Evolutionary conservation across 225 moss, liverwort and hornwort genomes (phyloP), one percentile per base, ranked within the genome.

Genomic region (Climacium dendroides): DNA sequence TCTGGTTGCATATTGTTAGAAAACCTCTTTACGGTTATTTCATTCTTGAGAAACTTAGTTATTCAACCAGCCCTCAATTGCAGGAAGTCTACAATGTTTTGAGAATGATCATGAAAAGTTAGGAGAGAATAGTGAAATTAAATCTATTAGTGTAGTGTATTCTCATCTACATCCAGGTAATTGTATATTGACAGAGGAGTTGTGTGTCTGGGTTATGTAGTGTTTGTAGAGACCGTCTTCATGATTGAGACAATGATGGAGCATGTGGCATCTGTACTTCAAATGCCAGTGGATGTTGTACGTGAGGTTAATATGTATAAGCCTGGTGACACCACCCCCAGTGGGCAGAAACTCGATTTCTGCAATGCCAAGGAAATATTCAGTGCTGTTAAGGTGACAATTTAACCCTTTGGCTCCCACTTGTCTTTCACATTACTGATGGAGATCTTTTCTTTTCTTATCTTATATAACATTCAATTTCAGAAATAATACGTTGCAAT

Each of bases 161-260:
- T 82, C 32, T 74, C 41, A 74, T 63, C 43, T 22, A 37, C 34
- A 26, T 25, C 53, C 19, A 79, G 41, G 53, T 43, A 41, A 35
- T 45, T 72, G 26, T 58, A 63, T 82, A 25, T 24, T 86, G 76
- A 89, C 50, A 39, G 39, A 66, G 54, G 30, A 70, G 59, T 58
- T 80, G 39, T 82, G 83, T 74, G 65, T 69, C 75, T 85, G 88
- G 85, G 45, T 75, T 64, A 73, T 90, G 86, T 90, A 96, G 97
- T 92, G 69, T 96, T 96, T 91, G 94, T 95, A 55, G 96, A 97
- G 92, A 89, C 91, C 22, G 91, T 95, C n/a, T 96, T 97, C 88
- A 97, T 97, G 90, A 93, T 96, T n/a, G 97, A 97, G 90, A 97
- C 97, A 50, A 93, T 93, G 82, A 91, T 97, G 59, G 95, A 97